Conservation (phyloP, 352 stramenopile genomes). For the Globisporangium cylindrosporum region DNA sequence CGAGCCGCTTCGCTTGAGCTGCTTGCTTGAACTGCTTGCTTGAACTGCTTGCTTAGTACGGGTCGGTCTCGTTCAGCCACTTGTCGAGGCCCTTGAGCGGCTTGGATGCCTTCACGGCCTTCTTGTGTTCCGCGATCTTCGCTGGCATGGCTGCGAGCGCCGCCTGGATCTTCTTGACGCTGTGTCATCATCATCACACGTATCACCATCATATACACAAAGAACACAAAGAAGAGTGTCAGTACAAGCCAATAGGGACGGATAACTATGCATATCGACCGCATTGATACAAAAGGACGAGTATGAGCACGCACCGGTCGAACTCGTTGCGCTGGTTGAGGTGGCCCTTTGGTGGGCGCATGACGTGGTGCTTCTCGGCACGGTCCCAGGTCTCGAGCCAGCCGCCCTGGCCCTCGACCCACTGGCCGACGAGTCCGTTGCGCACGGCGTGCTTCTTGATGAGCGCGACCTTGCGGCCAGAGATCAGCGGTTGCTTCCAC, state of each 20-base stretch:
- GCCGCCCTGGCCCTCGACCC: constrained; percentile 75
- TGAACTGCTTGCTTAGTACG: constrained; percentile 52
- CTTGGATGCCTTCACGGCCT: constrained; percentile 76
- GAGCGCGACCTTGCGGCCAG: constrained; percentile 73
- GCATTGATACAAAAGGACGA: neutral
- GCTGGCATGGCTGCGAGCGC: constrained; percentile 74
- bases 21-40: neutral
- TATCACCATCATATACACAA: neutral
- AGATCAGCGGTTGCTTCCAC: constrained; percentile 83
- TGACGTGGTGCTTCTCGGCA: constrained; percentile 83
- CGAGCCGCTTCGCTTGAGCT: neutral
- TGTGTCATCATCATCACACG: constrained; percentile 10
- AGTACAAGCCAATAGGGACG: neutral
- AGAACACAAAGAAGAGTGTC: neutral
- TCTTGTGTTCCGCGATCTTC: constrained; percentile 89
- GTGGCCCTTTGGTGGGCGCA: constrained; percentile 80
- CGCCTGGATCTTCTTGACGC: constrained; percentile 85
- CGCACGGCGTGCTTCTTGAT: constrained; percentile 79
- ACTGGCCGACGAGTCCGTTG: constrained; percentile 71
- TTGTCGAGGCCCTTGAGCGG: constrained; percentile 86
- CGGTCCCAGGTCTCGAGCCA: constrained; percentile 79
- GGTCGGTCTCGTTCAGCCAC: constrained; percentile 83
- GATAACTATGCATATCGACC: neutral
- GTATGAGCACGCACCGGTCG: constrained; percentile 44
- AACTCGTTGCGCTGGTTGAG: constrained; percentile 82